Evolutionary conservation across 176 grass and related monocot species (phyloP), one percentile per base, ranked within the genome.

Genomic region (Chloris gayana): DNA sequence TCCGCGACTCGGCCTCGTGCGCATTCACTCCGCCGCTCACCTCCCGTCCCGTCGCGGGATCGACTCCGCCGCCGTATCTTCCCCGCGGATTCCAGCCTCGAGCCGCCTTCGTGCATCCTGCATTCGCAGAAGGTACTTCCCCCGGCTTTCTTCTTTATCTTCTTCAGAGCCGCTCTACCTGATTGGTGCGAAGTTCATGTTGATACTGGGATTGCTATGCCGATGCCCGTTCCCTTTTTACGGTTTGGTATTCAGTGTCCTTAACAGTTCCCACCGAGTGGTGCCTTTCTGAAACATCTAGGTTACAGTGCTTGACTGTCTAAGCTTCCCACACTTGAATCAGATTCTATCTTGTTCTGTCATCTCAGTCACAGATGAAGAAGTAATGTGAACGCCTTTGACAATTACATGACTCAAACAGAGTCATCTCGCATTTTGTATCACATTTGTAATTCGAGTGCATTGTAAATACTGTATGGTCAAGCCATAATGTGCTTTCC

Each of bases 111-210:
- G 14, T 14, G 14, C 46, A 3, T n/a, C 67, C 58, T 12, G 37
- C 86, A 83, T 78, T 78, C 59, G 37, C 47, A 6, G 27, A 70
- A 63, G 80, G 63, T 87, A 5, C 14, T 70, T 30, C n/a, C 49
- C 46, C n/a, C n/a, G n/a, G n/a, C 14, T 18, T 42, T 17, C n/a
- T 27, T 64, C 56, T 0, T 13, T 6, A 11, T 56, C 47, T 45
- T 17, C 31, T 30, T 22, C 35, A 15, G 24, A 33, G 17, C 14
- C 19, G 31, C 2, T 72, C 69, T 2, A 15, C 27, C 75, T 73
- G 27, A 14, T 44, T 70, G 17, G 11, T 50, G 18, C 27, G 7
- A 22, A n/a, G 9, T 59, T 33, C 51, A 4, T 44, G n/a, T 17
- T 76, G 17, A 37, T 22, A 11, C 17, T 14, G 39, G 15, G 37